Evolutionary conservation across 495 filamentous ascomycete genomes (phyloP).

Genomic region (Talaromyces trachyspermus): DNA sequence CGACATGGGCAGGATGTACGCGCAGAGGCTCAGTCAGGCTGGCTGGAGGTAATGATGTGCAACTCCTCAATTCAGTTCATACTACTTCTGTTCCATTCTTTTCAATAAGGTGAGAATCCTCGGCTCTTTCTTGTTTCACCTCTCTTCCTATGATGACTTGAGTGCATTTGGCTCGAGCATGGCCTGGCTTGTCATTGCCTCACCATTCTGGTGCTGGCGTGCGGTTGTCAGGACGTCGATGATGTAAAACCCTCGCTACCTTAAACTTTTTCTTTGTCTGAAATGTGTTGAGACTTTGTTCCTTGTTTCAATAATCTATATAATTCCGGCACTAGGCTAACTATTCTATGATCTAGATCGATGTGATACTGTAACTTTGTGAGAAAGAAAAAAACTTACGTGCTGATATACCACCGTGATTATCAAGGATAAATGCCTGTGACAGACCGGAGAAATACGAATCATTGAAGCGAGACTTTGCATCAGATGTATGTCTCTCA

Average conservation of each 20-base stretch:
- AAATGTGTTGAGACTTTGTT: slow-evolving; percentile 21
- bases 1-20: slow-evolving; percentile 99
- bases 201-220: slow-evolving; percentile 46
- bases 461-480: slow-evolving; percentile 67
- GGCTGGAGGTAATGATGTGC: slow-evolving; percentile 78
- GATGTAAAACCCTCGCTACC: slow-evolving; percentile 99
- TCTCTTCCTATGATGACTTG: slow-evolving; percentile 78
- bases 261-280: slow-evolving; percentile 75
- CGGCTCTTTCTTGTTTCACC: slow-evolving; percentile 13
- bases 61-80: slow-evolving; percentile 12
- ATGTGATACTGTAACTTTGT: neutral
- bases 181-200: slow-evolving; percentile 33
- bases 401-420: slow-evolving; percentile 2
- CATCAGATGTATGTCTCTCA: slow-evolving; percentile 52
- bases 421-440: slow-evolving; percentile 81
- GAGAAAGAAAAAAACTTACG: slow-evolving; percentile 22
- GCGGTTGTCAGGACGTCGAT: slow-evolving; percentile 53
- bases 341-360: neutral
- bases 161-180: slow-evolving; percentile 99
- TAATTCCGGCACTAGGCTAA: neutral
- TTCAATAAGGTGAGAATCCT: slow-evolving; percentile 24
- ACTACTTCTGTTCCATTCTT: slow-evolving; percentile 3
- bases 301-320: neutral
- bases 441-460: slow-evolving; percentile 81
- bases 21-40: slow-evolving; percentile 72